Evolutionary conservation across 495 filamentous ascomycete species (phyloP), one percentile per base, ranked within the genome.

Genomic region (Hypoxylon fragiforme): DNA sequence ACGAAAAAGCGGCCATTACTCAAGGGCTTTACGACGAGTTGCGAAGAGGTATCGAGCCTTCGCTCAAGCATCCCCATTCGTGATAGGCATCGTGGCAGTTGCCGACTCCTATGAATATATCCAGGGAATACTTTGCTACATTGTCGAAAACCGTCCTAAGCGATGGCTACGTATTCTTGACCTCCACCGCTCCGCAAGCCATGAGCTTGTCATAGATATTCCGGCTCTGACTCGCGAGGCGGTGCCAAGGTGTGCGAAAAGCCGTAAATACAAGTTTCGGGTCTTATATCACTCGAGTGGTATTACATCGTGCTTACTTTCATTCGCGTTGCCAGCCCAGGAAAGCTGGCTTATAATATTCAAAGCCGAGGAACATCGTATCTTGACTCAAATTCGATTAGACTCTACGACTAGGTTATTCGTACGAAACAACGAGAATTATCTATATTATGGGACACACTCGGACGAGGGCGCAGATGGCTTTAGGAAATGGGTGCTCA

Each of bases 391-490:
- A 1, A 65, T 70, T 2, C 67, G 44, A 3, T 60, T 88, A 6
- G 68, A 70, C 1, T 77, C 78, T 4, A 74, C 71, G 12, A 63
- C 76, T 22, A 82, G 80, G 60, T 65, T 89, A 11, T 86, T 90
- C 60, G 87, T 89, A 2, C 82, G 88, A 12, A 85, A 91, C 62
- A 84, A 83, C 57, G 61, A 71, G 11, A 64, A 73, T 2, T 86
- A 81, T 62, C 74, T 92, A 13, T 90, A 82, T 69, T 90, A 83
- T 60, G 87, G 86, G 7, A 84, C 81, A 2, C 78, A 84, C 59
- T 80, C 77, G 0, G 76, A 75, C 20, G 57, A 72, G 20, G 78
- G 75, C 3, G 64, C 62, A 3, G 75, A 80, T 47, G 81, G 81
- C 1, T 70, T 76, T 56, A 73, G 71, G 26, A 79, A 79, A 56